These are phyloP conservation scores for Pyrenula massariospora DNA, from an alignment of 495 filamentous ascomycete genomes.

Conservation along the genomic window DNA sequence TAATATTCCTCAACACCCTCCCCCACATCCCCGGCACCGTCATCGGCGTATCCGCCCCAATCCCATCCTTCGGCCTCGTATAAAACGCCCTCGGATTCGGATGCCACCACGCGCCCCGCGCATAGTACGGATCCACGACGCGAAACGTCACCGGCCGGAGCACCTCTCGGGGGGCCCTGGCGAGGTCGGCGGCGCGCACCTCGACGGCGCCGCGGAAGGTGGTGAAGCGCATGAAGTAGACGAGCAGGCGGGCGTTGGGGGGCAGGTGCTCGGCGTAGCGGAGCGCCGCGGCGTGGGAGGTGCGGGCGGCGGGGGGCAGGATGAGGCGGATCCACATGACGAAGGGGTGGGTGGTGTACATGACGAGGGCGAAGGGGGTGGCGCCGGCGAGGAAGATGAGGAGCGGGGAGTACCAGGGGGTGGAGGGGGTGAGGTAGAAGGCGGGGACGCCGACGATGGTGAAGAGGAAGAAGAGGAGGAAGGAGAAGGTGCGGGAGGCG, in stretches of 20 bases:
- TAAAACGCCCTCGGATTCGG: not conserved
- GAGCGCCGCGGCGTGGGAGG: constrained; percentile 51
- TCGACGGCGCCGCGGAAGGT: constrained; percentile 27
- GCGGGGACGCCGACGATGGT: constrained; percentile 46
- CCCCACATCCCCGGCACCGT: not conserved
- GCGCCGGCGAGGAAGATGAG: constrained; percentile 59
- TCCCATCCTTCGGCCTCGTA: not conserved
- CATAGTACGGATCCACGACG: constrained; percentile 2
- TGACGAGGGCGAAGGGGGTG: constrained; percentile 47
- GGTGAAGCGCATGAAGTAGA: constrained; percentile 58
- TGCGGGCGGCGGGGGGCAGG: constrained; percentile 56
- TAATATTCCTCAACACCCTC: not conserved
- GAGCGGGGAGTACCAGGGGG: constrained; percentile 43
- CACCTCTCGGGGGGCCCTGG: constrained; percentile 11
- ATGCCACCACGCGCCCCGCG: not conserved
- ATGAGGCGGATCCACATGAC: constrained; percentile 62
- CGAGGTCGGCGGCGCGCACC: constrained; percentile 27
- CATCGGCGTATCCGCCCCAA: not conserved
- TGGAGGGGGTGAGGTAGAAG: constrained; percentile 36
- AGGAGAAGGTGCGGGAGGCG: constrained; percentile 54
- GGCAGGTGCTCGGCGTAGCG: constrained; percentile 53
- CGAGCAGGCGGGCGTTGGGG: constrained; percentile 47
- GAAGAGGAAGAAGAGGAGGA: constrained; percentile 58
- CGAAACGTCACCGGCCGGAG: constrained; percentile 28
- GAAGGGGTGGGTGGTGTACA: constrained; percentile 44